A percentile compares a stretch with the other conserved stretches of the same genome.
These are phyloP conservation scores for Cucurbita ficifolia DNA, from an alignment of 306 rosid species.

Conservation along the genomic window DNA sequence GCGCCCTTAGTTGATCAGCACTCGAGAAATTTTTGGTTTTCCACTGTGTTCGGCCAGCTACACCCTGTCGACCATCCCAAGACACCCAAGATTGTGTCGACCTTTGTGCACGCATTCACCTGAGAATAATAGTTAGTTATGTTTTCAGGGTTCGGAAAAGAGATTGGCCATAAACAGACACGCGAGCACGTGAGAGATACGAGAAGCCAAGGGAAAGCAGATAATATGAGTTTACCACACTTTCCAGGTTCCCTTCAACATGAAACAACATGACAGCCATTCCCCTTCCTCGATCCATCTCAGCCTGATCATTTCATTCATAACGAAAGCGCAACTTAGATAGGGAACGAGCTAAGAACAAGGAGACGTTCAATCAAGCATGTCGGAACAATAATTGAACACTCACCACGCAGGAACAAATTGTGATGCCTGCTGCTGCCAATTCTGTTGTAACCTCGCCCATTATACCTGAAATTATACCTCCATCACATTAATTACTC, in stretches of 20 bases:
- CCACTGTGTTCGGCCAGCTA: constrained; percentile 70
- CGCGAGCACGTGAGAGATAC: not conserved
- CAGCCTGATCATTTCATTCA: constrained; percentile 68
- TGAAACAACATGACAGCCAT: constrained; percentile 84
- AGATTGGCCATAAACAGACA: not conserved
- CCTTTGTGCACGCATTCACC: constrained; percentile 51
- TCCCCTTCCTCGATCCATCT: constrained; percentile 90
- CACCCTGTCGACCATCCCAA: constrained; percentile 98
- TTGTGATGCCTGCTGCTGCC: constrained; percentile 62
- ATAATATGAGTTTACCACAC: constrained; percentile 42
- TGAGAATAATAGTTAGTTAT: constrained; percentile 12
- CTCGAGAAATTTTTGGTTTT: constrained; percentile 32
- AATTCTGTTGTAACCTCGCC: constrained; percentile 75
- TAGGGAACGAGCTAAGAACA: not conserved
- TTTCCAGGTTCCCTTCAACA: constrained; percentile 57
- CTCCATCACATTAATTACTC: not conserved
- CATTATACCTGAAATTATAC: constrained; percentile 69
- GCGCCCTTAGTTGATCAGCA: constrained; percentile 26
- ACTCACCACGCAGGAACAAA: constrained; percentile 97
- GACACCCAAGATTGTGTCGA: constrained; percentile 63
- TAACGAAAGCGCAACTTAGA: constrained; percentile 6
- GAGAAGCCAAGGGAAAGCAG: not conserved
- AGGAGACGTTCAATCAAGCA: constrained; percentile 8
- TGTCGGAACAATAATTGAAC: constrained; percentile 14
- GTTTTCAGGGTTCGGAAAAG: not conserved